These are phyloP conservation scores for Euphorbia tirucalli DNA, from an alignment of 345 rosid genomes.

Conservation along the genomic window DNA sequence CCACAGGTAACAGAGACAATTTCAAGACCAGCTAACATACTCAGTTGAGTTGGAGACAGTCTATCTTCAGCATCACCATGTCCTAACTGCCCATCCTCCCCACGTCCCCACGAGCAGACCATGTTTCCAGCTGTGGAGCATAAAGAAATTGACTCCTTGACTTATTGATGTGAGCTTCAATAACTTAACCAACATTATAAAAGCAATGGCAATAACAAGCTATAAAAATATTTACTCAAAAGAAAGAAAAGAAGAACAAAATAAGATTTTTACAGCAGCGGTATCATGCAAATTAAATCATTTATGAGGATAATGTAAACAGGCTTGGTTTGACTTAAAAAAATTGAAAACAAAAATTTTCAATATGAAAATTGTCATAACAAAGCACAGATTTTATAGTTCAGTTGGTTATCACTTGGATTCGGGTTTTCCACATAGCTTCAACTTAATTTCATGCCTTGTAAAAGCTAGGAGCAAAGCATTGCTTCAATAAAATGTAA, in stretches of 20 bases:
- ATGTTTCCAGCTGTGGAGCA: constrained; percentile 70
- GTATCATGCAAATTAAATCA: neutral
- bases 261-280: neutral
- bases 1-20: constrained; percentile 78
- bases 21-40: constrained; percentile 62
- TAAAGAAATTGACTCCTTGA: constrained; percentile 1
- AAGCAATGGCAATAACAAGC: neutral
- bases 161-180: neutral
- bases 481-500: neutral
- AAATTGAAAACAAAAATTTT: neutral
- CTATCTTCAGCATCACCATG: constrained; percentile 96
- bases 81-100: constrained; percentile 98
- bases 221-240: neutral
- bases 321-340: neutral
- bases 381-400: neutral
- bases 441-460: neutral
- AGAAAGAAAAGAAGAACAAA: neutral
- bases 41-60: constrained; percentile 67
- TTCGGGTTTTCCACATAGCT: neutral
- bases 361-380: neutral
- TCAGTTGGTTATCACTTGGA: neutral
- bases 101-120: constrained; percentile 96
- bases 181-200: neutral
- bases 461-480: neutral
- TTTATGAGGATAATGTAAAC: neutral